A percentile compares a stretch with the other conserved stretches of the same genome.
Conservation (phyloP, 495 filamentous ascomycete genomes). For the Podospora australis region DNA sequence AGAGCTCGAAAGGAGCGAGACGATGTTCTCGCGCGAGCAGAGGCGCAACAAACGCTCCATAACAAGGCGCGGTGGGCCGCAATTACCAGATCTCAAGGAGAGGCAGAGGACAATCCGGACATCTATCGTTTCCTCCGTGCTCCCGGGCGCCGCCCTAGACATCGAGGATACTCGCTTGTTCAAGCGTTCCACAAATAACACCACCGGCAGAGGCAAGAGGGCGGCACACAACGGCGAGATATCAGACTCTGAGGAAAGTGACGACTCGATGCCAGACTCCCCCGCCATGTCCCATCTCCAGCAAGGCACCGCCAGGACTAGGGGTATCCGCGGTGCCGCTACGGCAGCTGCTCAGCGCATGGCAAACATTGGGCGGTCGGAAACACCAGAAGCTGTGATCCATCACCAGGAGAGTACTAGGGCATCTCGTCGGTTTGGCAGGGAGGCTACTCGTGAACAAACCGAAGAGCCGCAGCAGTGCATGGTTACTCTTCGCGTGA, state of each 20-base stretch:
- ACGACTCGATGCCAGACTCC: slow-evolving; percentile 80
- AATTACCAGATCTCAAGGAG: slow-evolving; percentile 91
- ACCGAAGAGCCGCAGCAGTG: slow-evolving; percentile 59
- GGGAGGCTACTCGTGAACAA: slow-evolving; percentile 59
- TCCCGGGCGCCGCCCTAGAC: slow-evolving; percentile 73
- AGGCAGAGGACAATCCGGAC: slow-evolving; percentile 86
- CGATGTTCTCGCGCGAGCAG: slow-evolving; percentile 87
- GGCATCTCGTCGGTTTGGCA: slow-evolving; percentile 53
- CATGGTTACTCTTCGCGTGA: slow-evolving; percentile 67
- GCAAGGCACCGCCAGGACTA: slow-evolving; percentile 78
- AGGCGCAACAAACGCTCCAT: slow-evolving; percentile 90
- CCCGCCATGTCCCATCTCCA: slow-evolving; percentile 69
- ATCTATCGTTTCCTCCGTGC: slow-evolving; percentile 78
- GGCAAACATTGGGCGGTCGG: slow-evolving; percentile 76
- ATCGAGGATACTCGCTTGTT: slow-evolving; percentile 82
- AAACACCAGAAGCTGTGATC: slow-evolving; percentile 72
- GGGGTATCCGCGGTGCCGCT: slow-evolving; percentile 79
- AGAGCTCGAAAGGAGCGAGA: slow-evolving; percentile 84
- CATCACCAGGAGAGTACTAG: slow-evolving; percentile 71
- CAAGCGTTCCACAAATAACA: slow-evolving; percentile 54
- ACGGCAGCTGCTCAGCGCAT: slow-evolving; percentile 68
- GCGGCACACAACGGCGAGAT: slow-evolving; percentile 64
- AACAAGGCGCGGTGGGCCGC: slow-evolving; percentile 89
- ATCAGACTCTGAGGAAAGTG: slow-evolving; percentile 81
- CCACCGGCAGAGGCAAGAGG: slow-evolving; percentile 50